Evolutionary conservation across 371 early-diverging fungal species (phyloP), one percentile per base, ranked within the genome.

Genomic region (Antonospora locustae): DNA sequence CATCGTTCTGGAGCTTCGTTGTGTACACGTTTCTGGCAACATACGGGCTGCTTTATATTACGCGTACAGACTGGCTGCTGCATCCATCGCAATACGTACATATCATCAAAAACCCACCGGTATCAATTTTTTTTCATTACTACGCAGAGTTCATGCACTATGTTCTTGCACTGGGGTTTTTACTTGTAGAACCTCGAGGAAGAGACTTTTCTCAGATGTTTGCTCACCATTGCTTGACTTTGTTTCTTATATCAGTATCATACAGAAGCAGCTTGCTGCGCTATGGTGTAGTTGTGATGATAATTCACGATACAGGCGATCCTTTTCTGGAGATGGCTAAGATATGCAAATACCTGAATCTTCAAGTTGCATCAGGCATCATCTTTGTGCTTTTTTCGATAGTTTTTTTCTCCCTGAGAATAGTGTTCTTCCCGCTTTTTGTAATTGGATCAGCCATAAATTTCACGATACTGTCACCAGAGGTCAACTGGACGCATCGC

Each of bases 311-410:
- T 55, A 24, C 71, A 34, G 55, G 75, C 25, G 81, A 81, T 71
- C 80, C 81, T 4, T 67, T 78, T 63, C 72, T 81, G 74, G 81
- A 81, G 58, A 49, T 73, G 14, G 79, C 78, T n/a, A 81, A 81
- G 55, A 48, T 76, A 25, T 39, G 41, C 32, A 57, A 76, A 38
- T 80, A 81, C 58, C 5, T 71, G 11, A 68, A 72, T 4, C 41
- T 61, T 2, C 48, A 66, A 22, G 43, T 12, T 17, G 16, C 61
- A 1, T 79, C 80, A 2, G 73, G 78, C 54, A 56, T 53, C 36
- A 38, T 76, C 24, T 80, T 81, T 58, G 67, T 61, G 5, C 27
- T 67, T 3, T 81, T 80, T 68, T 70, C 79, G 0, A 19, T 68
- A 11, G 64, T 74, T 22, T 81, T 81, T 50, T 62, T 79, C 23